phyloP scores from a whole-genome alignment of 768 basidiomycete species.

The Xerocomellus amylosporus region DNA sequence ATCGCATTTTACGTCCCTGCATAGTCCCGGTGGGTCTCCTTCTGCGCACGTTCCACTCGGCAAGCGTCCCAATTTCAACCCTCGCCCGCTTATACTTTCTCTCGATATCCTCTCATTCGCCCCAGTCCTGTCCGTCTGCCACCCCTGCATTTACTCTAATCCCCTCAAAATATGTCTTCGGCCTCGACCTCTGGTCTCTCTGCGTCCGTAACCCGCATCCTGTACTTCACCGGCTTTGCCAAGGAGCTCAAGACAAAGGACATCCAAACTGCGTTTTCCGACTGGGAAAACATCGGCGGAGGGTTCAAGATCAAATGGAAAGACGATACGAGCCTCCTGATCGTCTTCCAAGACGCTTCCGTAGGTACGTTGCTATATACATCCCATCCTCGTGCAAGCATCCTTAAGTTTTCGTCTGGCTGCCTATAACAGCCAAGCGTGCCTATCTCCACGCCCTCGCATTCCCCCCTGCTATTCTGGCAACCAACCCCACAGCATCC shows the following conservation, averaged over 20 bases:
- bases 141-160: slow-evolving; percentile 7
- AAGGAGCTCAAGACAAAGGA: slow-evolving; percentile 98
- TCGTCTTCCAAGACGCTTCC: slow-evolving; percentile 89
- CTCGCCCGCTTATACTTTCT: slow-evolving; percentile 13
- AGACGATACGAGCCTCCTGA: slow-evolving; percentile 92
- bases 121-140: not conserved
- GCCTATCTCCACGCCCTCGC: slow-evolving; percentile 84
- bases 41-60: slow-evolving; percentile 31
- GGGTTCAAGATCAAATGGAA: slow-evolving; percentile 99
- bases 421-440: slow-evolving; percentile 26
- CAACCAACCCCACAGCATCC: slow-evolving; percentile 50
- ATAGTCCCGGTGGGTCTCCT: slow-evolving; percentile 7
- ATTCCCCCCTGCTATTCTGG: slow-evolving; percentile 69
- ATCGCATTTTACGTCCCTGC: slow-evolving; percentile 7
- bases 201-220: slow-evolving; percentile 94
- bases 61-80: slow-evolving; percentile 19
- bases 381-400: not conserved
- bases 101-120: slow-evolving; percentile 18
- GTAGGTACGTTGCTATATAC: slow-evolving; percentile 62
- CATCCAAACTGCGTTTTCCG: slow-evolving; percentile 85
- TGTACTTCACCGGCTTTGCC: slow-evolving; percentile 87
- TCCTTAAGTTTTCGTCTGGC: not conserved
- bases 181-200: slow-evolving; percentile 78
- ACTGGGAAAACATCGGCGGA: slow-evolving; percentile 81
- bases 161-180: slow-evolving; percentile 46